These are phyloP conservation scores for Dendrobium officinale DNA, from an alignment of 106 monocot species.

Conservation along the genomic window DNA sequence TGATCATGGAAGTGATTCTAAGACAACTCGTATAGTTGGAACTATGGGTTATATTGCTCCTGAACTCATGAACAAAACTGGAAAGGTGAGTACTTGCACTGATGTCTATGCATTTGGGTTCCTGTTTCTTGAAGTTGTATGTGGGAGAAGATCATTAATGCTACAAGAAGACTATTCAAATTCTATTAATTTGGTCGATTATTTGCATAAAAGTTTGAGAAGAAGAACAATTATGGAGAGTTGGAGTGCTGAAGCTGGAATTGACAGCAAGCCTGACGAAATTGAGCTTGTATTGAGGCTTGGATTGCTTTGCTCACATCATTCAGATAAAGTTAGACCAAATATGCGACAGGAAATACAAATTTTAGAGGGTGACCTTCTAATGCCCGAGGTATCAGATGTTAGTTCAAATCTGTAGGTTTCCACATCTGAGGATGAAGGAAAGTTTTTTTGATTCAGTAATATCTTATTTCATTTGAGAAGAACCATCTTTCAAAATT, in stretches of 20 bases:
- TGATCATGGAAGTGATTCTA: slow-evolving; percentile 68
- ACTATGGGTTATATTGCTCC: slow-evolving; percentile 21
- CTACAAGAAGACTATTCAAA: slow-evolving; percentile 37
- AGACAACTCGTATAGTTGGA: slow-evolving; percentile 4
- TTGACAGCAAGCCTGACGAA: slow-evolving; percentile 4
- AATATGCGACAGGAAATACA: slow-evolving; percentile 36
- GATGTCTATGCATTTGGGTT: slow-evolving; percentile 84
- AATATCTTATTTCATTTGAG: no score
- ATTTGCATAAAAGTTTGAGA: slow-evolving; percentile 7
- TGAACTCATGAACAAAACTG: slow-evolving; percentile 57
- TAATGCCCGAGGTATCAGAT: slow-evolving; percentile 17
- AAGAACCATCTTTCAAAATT: no score
- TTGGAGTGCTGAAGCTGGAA: slow-evolving; percentile 2
- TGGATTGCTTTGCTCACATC: slow-evolving; percentile 42
- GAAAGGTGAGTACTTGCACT: slow-evolving; percentile 41
- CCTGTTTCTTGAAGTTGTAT: slow-evolving; percentile 56
- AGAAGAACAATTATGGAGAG: slow-evolving; percentile 1
- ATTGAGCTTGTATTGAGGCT: slow-evolving; percentile 33
- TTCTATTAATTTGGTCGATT: slow-evolving; percentile 41
- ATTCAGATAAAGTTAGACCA: slow-evolving; percentile 15
- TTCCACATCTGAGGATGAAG: no score
- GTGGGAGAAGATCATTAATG: slow-evolving; percentile 52
- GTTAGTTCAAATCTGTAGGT: no score
- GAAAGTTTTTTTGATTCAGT: no score
- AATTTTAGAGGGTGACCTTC: slow-evolving; percentile 21